Percentiles rank a stretch among this genome's conserved stretches.
These are phyloP conservation scores for Zygoascus biomembranicola DNA, from an alignment of 805 yeast genomes.

Conservation along the genomic window DNA sequence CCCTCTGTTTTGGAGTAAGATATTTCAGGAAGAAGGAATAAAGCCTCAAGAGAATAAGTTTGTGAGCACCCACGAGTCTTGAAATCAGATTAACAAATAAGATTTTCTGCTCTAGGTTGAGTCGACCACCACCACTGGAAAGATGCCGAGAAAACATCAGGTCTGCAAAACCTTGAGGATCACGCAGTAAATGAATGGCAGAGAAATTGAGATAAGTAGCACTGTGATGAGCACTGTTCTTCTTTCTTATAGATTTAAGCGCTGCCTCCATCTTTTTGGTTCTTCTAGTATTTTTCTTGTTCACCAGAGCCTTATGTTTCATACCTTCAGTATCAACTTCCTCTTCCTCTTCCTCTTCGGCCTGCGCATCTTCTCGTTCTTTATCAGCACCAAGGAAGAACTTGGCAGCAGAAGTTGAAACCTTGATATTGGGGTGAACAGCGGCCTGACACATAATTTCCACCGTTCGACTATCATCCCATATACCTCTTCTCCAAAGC, in stretches of 20 bases:
- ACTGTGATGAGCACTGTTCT: slow-evolving; percentile 38
- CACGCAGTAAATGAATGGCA: slow-evolving; percentile 88
- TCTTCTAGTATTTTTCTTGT: slow-evolving; percentile 73
- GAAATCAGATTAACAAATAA: slow-evolving; percentile 81
- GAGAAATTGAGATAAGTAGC: slow-evolving; percentile 79
- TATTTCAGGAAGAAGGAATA: slow-evolving; percentile 85
- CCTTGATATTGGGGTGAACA: slow-evolving; percentile 76
- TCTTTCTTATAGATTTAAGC: slow-evolving; percentile 60
- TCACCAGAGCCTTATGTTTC: slow-evolving; percentile 73
- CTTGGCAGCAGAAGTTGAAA: slow-evolving; percentile 79
- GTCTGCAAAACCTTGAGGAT: slow-evolving; percentile 98
- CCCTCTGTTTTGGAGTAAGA: slow-evolving; percentile 86
- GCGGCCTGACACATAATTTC: slow-evolving; percentile 97
- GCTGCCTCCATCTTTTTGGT: slow-evolving; percentile 75
- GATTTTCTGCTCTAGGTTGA: slow-evolving; percentile 82
- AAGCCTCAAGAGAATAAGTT: slow-evolving; percentile 79
- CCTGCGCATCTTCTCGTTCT: slow-evolving; percentile 77
- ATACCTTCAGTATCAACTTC: slow-evolving; percentile 55
- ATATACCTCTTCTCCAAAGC: slow-evolving; percentile 93
- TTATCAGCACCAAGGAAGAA: slow-evolving; percentile 94
- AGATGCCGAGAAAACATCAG: slow-evolving; percentile 64
- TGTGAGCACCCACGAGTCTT: slow-evolving; percentile 88
- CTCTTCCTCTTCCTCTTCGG: slow-evolving; percentile 52
- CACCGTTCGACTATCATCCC: slow-evolving; percentile 97
- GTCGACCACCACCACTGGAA: slow-evolving; percentile 56